Evolutionary conservation across 257 asterid genomes (phyloP), one percentile per base, ranked within the genome.

Genomic region (Cinchona pubescens): DNA sequence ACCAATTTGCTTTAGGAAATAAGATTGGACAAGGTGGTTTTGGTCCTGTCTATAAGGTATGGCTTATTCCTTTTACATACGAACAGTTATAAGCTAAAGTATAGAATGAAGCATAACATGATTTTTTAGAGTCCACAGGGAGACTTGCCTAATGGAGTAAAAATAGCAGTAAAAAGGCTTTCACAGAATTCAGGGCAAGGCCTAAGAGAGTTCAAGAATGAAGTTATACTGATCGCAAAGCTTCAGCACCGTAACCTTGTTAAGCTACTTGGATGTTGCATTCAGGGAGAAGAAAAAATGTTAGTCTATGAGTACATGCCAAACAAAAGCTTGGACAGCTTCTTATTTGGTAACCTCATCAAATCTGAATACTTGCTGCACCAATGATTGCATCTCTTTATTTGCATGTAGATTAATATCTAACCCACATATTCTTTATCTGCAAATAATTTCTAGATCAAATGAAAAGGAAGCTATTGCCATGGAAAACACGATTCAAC

Each of bases 161-260:
- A 83, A 45, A 56, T 83, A 38, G 86, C 86, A 63, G 86, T 83
- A 15, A 83, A 83, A 40, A 79, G 86, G 53, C 82, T 79, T 58
- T 79, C 86, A 34, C 56, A 53, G 35, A 74, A 62, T 76, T 79
- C 86, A 15, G 86, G 86, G 9, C 86, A 83, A 77, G 86, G 86
- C 12, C 8, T 69, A 21, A 67, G 53, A 42, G 86, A 82, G 67
- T 82, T 82, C 45, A 79, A 82, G 74, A 82, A 82, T 51, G 86
- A 82, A 69, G 69, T 79, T 6, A 19, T 45, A 9, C 55, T 82
- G 74, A 82, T 82, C 60, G 81, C 86, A 15, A 79, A 72, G 67
- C 81, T 82, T 62, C 86, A 76, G 73, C 86, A 82, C 56, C 46
- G 86, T 27, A 82, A 75, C 63, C 85, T 82, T 59, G 85, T 82